Evolutionary conservation across 129 eudicot species (phyloP).

Genomic region (Rutidosis leptorrhynchoides): DNA sequence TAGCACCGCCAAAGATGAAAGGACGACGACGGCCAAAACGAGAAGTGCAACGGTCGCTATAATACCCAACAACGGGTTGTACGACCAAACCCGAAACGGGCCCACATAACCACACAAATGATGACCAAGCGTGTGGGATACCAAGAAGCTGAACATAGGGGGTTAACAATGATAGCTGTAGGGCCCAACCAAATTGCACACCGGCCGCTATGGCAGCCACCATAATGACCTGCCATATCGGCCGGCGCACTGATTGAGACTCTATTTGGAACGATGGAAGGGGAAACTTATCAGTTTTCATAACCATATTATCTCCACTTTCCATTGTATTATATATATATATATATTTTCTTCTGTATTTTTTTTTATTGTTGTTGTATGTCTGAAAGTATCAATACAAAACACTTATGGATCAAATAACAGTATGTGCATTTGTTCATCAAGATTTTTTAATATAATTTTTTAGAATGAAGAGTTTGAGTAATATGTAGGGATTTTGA

Average conservation of each 20-base stretch:
- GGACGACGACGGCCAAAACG: constrained; percentile 91
- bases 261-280: neutral
- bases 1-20: constrained; percentile 71
- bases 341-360: neutral
- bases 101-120: constrained; percentile 92
- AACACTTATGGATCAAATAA: neutral
- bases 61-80: constrained; percentile 84
- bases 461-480: neutral
- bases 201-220: constrained; percentile 94
- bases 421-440: neutral
- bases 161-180: constrained; percentile 80
- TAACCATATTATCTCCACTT: neutral
- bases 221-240: constrained; percentile 44
- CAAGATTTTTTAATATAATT: neutral
- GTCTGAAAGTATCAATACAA: neutral
- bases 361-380: neutral
- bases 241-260: constrained; percentile 14
- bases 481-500: neutral
- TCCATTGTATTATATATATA: neutral
- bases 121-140: constrained; percentile 66
- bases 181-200: constrained; percentile 94
- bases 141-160: constrained; percentile 91
- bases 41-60: constrained; percentile 66
- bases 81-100: constrained; percentile 89
- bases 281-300: constrained; percentile 22